A percentile compares a stretch with the other conserved stretches of the same genome.
Evolutionary conservation across 2,329 filamentous ascomycete species (phyloP).

Genomic region (Ascochyta clinopodiicola): DNA sequence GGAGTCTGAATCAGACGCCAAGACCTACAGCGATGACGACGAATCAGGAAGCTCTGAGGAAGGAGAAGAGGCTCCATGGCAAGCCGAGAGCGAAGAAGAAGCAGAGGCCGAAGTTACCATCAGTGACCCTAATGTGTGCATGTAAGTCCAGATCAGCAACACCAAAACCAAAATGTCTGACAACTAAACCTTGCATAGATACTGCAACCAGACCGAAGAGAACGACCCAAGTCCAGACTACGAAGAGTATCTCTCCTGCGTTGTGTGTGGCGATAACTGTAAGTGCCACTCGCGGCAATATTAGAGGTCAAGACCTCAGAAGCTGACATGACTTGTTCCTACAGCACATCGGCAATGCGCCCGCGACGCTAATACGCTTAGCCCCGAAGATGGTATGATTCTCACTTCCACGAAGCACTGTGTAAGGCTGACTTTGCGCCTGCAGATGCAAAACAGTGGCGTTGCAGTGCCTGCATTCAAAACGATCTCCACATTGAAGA

Average conservation of each 20-base stretch:
- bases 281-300: slow-evolving; percentile 51
- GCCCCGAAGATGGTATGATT: slow-evolving; percentile 67
- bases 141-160: slow-evolving; percentile 57
- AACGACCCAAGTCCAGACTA: slow-evolving; percentile 82
- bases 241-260: slow-evolving; percentile 78
- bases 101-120: slow-evolving; percentile 64
- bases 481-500: slow-evolving; percentile 48
- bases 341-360: slow-evolving; percentile 92
- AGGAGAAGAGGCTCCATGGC: slow-evolving; percentile 64
- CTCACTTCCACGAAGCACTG: slow-evolving; percentile 15
- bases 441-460: slow-evolving; percentile 65
- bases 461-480: slow-evolving; percentile 64
- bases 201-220: slow-evolving; percentile 83
- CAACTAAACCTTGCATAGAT: slow-evolving; percentile 58
- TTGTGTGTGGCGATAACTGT: slow-evolving; percentile 83
- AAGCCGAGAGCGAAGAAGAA: slow-evolving; percentile 60
- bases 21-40: slow-evolving; percentile 48
- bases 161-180: slow-evolving; percentile 16
- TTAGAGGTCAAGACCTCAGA: slow-evolving; percentile 46
- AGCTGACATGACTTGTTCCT: slow-evolving; percentile 56
- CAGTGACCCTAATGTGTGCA: slow-evolving; percentile 65
- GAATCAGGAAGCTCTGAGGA: slow-evolving; percentile 55
- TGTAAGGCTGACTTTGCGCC: slow-evolving; percentile 21
- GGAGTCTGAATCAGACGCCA: slow-evolving; percentile 47
- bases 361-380: slow-evolving; percentile 70